These are phyloP conservation scores for Selaginella moellendorffii DNA, from an alignment of 75 land plant species.

Conservation along the genomic window DNA sequence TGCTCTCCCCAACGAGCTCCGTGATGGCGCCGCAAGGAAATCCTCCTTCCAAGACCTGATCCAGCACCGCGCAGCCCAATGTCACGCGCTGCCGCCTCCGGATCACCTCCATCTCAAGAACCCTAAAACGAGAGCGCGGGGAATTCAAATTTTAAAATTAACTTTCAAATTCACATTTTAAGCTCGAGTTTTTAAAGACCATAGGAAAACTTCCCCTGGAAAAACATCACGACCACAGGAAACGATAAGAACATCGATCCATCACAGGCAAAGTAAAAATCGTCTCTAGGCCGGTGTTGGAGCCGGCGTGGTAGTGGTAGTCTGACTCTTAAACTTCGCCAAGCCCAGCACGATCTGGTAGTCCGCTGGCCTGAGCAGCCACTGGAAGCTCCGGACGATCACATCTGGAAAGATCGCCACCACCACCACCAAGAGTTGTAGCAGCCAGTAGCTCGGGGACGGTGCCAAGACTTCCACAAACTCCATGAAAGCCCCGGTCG, in stretches of 20 bases:
- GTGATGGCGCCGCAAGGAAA: constrained; percentile 61
- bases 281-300: no score
- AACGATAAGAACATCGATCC: no score
- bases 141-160: no score
- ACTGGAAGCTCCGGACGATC: constrained; percentile 10
- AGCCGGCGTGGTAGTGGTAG: neutral
- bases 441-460: constrained; percentile 25
- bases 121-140: no score
- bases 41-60: constrained; percentile 53
- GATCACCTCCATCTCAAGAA: no score
- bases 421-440: constrained; percentile 20
- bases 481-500: constrained; percentile 14
- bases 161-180: no score
- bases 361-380: constrained; percentile 19
- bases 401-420: constrained; percentile 28
- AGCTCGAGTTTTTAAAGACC: no score
- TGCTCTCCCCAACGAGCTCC: constrained; percentile 62
- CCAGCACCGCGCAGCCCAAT: constrained; percentile 51
- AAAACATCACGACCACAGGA: no score
- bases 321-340: neutral
- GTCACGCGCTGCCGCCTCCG: constrained; percentile 26
- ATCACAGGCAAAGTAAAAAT: no score
- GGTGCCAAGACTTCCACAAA: constrained; percentile 21
- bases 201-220: no score
- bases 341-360: constrained; percentile 15